Base-by-base conservation (phyloP, 116 monocot species). In the Iris pallida region DNA sequence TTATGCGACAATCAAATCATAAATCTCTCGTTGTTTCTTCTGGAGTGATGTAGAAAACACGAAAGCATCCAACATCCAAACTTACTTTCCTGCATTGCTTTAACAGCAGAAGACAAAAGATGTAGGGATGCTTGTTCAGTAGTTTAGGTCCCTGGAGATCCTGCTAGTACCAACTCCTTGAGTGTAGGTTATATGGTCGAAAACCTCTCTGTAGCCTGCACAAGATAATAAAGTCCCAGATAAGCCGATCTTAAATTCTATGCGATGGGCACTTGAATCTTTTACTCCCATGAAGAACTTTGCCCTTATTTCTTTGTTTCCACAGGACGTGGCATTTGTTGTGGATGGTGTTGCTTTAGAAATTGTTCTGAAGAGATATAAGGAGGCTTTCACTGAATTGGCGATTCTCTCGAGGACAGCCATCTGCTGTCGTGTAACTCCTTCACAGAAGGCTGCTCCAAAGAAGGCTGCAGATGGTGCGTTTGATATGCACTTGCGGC, bases 191-290 rank as follows among this genome's bases (percentile, higher is more conserved):
- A 98, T 30, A 88, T 65, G 12, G 82, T 81, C 72, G 85, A 85
- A 65, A 90, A 90, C 63, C 98, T 98, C 63, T 98, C 98, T 17
- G 93, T 98, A 58, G 92, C 90, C 97, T 69, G 10, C 30, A 55
- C 46, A 58, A 58, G 6, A 69, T 58, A 45, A 45, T 16, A 18
- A 6, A 30, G 30, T 30, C 30, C 30, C 30, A 69, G 45, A 20
- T 47, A 6, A 51, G 59, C 4, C 61, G 6, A 61, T 43, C 3
- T 7, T 15, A 16, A 45, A 60, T 14, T 45, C 2, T n/a, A 44
- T 15, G 61, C 14, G 14, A 61, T n/a, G n/a, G n/a, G n/a, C n/a
- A n/a, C n/a, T n/a, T n/a, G n/a, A n/a, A n/a, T n/a, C n/a, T n/a
- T n/a, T n/a, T n/a, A n/a, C n/a, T n/a, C n/a, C n/a, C n/a, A n/a